phyloP scores from a whole-genome alignment of 805 yeast species.

The Lipomyces oligophaga region DNA sequence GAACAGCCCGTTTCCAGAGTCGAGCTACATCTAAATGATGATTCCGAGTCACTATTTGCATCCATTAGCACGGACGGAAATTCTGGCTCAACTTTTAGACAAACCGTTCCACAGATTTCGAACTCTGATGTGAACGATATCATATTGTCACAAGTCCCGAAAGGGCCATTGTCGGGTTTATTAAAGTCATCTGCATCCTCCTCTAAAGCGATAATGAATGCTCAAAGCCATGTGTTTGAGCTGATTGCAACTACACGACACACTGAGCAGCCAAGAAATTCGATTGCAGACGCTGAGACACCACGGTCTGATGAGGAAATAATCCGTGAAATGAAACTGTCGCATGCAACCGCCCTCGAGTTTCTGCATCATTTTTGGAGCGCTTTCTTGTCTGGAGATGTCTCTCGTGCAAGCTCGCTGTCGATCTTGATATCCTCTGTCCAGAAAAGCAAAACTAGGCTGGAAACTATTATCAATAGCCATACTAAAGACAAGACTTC shows the following conservation, averaged over 20 bases:
- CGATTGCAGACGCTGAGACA: constrained; percentile 33
- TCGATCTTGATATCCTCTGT: constrained; percentile 49
- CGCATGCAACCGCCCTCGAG: constrained; percentile 72
- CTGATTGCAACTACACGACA: constrained; percentile 23
- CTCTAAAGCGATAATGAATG: constrained; percentile 4
- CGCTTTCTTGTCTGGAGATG: constrained; percentile 49
- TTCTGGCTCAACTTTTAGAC: neutral
- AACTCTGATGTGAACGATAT: too few species aligned
- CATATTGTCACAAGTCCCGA: too few species aligned
- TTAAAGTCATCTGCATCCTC: constrained; percentile 5
- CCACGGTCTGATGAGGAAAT: constrained; percentile 31
- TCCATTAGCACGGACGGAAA: neutral
- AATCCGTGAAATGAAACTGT: constrained; percentile 52
- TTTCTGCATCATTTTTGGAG: constrained; percentile 73
- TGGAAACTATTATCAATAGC: constrained; percentile 37
- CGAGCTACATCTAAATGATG: constrained; percentile 24
- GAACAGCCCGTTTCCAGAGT: constrained; percentile 7
- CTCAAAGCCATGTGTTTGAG: constrained; percentile 20
- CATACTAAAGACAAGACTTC: constrained; percentile 7
- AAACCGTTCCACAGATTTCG: too few species aligned
- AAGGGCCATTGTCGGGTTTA: constrained; percentile 6
- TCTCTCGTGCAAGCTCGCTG: constrained; percentile 44
- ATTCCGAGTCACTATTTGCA: neutral
- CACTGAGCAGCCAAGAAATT: constrained; percentile 16
- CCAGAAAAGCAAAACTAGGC: constrained; percentile 47